A percentile compares a stretch with the other conserved stretches of the same genome.
These are phyloP conservation scores for Hymenoscyphus scutula DNA, from an alignment of 2,329 filamentous ascomycete species.

Conservation along the genomic window DNA sequence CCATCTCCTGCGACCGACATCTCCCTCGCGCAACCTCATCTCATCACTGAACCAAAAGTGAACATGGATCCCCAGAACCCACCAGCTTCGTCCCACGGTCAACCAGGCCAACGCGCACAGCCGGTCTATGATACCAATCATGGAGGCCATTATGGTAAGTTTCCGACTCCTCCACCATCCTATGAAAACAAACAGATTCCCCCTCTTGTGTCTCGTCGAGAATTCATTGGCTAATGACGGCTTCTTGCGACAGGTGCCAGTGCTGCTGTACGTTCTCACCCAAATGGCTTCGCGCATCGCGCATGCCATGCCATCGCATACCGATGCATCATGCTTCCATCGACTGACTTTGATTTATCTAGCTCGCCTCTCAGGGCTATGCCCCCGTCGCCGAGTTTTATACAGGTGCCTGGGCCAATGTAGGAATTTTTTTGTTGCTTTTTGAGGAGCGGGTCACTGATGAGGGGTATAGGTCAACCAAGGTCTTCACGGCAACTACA, in stretches of 20 bases:
- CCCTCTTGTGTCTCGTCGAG: slow-evolving; percentile 5
- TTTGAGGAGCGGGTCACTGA: slow-evolving; percentile 19
- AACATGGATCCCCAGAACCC: slow-evolving; percentile 55
- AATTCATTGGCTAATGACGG: slow-evolving; percentile 29
- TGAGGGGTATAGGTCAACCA: slow-evolving; percentile 73
- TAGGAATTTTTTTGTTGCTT: slow-evolving; percentile 44
- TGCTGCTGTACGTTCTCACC: slow-evolving; percentile 55
- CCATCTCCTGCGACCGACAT: background rate
- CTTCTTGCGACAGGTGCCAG: slow-evolving; percentile 55
- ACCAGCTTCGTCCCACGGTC: slow-evolving; percentile 51
- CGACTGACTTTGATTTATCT: slow-evolving; percentile 28
- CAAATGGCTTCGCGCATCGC: slow-evolving; percentile 8
- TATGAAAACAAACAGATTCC: slow-evolving; percentile 17
- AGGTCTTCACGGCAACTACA: slow-evolving; percentile 86
- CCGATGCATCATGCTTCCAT: slow-evolving; percentile 4
- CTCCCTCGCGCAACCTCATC: background rate
- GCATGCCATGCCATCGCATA: background rate
- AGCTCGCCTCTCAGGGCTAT: slow-evolving; percentile 85
- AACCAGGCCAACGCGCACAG: slow-evolving; percentile 52
- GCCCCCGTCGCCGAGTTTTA: slow-evolving; percentile 88
- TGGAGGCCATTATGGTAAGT: slow-evolving; percentile 75
- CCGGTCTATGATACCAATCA: slow-evolving; percentile 71
- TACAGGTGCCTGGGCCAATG: slow-evolving; percentile 93
- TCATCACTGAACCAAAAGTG: background rate
- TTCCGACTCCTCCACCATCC: slow-evolving; percentile 15